These are phyloP conservation scores for Podosphaera xanthii DNA, from an alignment of 2,329 filamentous ascomycete genomes.

Conservation along the genomic window DNA sequence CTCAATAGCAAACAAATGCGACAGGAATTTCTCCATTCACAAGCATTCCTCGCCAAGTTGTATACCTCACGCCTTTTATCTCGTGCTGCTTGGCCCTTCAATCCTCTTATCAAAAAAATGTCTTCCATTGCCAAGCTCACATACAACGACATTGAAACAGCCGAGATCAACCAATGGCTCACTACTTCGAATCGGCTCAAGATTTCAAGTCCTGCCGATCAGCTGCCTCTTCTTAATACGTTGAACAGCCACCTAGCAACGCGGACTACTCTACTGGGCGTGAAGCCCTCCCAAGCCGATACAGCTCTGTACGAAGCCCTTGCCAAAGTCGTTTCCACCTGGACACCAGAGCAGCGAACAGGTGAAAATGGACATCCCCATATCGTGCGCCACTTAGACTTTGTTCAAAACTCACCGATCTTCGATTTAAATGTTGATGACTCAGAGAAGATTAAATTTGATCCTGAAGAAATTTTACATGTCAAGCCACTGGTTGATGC, in stretches of 20 bases:
- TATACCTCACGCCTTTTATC: slow-evolving; percentile 11
- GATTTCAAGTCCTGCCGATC: slow-evolving; percentile 29
- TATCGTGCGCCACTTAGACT: slow-evolving; percentile 78
- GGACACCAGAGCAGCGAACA: slow-evolving; percentile 69
- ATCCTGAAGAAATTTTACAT: slow-evolving; percentile 60
- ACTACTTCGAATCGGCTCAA: slow-evolving; percentile 51
- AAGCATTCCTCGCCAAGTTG: slow-evolving; percentile 11
- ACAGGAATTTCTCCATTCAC: too few relatives aligned
- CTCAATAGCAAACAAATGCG: too few relatives aligned
- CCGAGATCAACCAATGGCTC: slow-evolving; percentile 78
- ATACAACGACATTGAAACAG: slow-evolving; percentile 59
- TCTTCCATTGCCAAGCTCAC: slow-evolving; percentile 39
- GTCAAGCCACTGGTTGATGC: slow-evolving; percentile 74
- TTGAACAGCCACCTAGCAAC: slow-evolving; percentile 75
- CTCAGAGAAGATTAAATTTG: slow-evolving; percentile 53
- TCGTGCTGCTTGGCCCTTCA: slow-evolving; percentile 14
- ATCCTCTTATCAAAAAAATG: slow-evolving; percentile 32
- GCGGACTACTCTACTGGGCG: slow-evolving; percentile 71
- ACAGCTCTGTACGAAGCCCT: slow-evolving; percentile 62
- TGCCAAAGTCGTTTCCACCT: slow-evolving; percentile 52
- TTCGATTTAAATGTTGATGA: slow-evolving; percentile 47
- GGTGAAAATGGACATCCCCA: slow-evolving; percentile 76
- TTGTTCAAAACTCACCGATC: slow-evolving; percentile 74
- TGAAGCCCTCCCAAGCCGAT: slow-evolving; percentile 75
- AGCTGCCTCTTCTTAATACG: slow-evolving; percentile 44